Evolutionary conservation across 1,284 basidiomycete species (phyloP).

Genomic region (Cryptococcus sp.): DNA sequence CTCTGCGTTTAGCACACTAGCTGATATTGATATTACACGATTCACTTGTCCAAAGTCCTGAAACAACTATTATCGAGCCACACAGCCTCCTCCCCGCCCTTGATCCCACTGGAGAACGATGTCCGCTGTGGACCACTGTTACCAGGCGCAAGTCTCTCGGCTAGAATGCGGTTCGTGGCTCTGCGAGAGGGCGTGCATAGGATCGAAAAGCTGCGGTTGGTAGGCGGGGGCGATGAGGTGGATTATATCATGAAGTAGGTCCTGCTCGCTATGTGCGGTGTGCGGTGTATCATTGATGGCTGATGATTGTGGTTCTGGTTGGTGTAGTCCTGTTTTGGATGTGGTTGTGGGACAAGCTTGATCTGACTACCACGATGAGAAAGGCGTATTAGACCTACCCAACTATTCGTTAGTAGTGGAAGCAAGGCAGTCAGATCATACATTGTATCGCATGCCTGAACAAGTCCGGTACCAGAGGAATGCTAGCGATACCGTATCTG

Average conservation of each 20-base stretch:
- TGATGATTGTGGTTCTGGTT: conserved; percentile 1
- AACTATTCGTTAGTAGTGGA: too few species aligned
- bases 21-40: conserved; percentile 13
- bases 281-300: neutral
- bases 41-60: conserved; percentile 29
- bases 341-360: conserved; percentile 25
- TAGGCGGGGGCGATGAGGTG: conserved; percentile 71
- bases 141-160: conserved; percentile 77
- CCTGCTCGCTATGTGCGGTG: neutral
- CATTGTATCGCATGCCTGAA: too few species aligned
- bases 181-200: conserved; percentile 76
- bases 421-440: too few species aligned
- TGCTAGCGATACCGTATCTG: too few species aligned
- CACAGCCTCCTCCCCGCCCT: conserved; percentile 54
- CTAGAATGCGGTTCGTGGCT: conserved; percentile 82
- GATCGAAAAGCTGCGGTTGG: conserved; percentile 70
- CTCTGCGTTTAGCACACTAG: neutral
- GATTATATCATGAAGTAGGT: conserved; percentile 58
- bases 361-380: too few species aligned
- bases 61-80: conserved; percentile 30
- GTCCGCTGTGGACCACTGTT: conserved; percentile 78
- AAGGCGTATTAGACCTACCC: too few species aligned
- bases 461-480: too few species aligned
- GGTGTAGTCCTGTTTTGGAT: conserved; percentile 31
- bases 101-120: conserved; percentile 76